Evolutionary conservation across 1,139 yeast genomes (phyloP), one percentile per base, ranked within the genome.

Genomic region (Candida tunisiensis): DNA sequence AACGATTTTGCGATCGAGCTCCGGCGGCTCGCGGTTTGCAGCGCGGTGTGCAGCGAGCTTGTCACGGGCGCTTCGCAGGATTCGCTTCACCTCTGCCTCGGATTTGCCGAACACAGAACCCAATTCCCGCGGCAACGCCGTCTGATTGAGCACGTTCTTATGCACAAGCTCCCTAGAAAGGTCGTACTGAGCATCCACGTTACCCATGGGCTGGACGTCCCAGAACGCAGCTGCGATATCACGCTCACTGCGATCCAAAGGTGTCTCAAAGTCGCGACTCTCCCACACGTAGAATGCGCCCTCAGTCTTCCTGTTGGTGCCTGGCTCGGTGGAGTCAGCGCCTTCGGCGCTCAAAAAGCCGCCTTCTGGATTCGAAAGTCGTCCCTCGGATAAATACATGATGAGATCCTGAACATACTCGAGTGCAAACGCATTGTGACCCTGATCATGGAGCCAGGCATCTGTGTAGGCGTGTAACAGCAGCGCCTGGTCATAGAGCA

Each of bases 261-360:
- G 54, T 20, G 35, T 32, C 23, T 36, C 37, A 34, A 55, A 51
- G 31, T 55, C 59, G 6, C 34, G 38, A 23, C 37, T 40, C 5
- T 53, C 42, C 60, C 60, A 55, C 13, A 48, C 42, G 26, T 54
- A 54, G 29, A 35, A 53, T 2, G 53, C 57, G 10, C 58, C 58
- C 26, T 53, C 57, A 4, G 41, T 33, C 16, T 37, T 32, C n/a
- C n/a, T n/a, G 12, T 36, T 34, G 8, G 46, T 44, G 3, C 40
- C 30, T 8, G 25, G 24, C n/a, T 40, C 43, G 4, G 36, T 27
- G 1, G 53, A 45, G 27, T 53, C 58, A 1, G 58, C 55, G 31
- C 51, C 56, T 11, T 44, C 48, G 5, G 55, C 54, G 13, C 51
- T 40, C 28, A 33, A 49, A 32, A 51, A 50, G 1, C 43, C 54